Conservation (phyloP, 495 filamentous ascomycete genomes). For the Penicillium herquei region DNA sequence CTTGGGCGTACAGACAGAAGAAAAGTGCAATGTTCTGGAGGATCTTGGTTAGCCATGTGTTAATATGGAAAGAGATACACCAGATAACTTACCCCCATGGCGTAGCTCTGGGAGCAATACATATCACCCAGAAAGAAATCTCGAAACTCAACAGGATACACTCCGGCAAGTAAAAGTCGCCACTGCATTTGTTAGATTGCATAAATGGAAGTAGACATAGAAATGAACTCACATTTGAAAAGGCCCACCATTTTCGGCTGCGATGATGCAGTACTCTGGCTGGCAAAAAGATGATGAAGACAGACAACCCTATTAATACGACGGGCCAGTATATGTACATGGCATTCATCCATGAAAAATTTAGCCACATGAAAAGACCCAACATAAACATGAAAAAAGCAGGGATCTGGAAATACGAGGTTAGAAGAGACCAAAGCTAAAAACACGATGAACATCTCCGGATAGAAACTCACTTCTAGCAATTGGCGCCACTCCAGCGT, state of each 20-base stretch:
- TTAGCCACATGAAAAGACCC: constrained; percentile 80
- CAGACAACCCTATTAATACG: constrained; percentile 67
- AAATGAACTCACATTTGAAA: constrained; percentile 68
- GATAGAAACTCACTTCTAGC: constrained; percentile 53
- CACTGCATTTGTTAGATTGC: constrained; percentile 55
- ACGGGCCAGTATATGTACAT: constrained; percentile 88
- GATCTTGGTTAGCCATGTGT: constrained; percentile 21
- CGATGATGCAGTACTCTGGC: constrained; percentile 69
- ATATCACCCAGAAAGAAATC: constrained; percentile 98
- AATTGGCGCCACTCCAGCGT: constrained; percentile 87
- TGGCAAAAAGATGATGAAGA: constrained; percentile 71
- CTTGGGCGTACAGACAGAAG: constrained; percentile 83
- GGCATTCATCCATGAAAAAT: constrained; percentile 67
- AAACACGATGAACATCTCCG: neutral
- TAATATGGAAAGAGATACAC: neutral
- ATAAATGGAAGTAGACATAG: neutral
- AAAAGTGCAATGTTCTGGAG: constrained; percentile 81
- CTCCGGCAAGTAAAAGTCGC: constrained; percentile 77
- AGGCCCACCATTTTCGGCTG: constrained; percentile 78
- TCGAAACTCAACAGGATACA: constrained; percentile 92
- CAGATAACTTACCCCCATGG: constrained; percentile 67
- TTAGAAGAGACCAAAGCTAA: constrained; percentile 7
- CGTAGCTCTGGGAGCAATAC: constrained; percentile 91
- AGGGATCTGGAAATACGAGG: constrained; percentile 53
- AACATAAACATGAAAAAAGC: constrained; percentile 74